Evolutionary conservation across 768 basidiomycete genomes (phyloP), one percentile per base, ranked within the genome.

Genomic region (Lentinus brumalis): DNA sequence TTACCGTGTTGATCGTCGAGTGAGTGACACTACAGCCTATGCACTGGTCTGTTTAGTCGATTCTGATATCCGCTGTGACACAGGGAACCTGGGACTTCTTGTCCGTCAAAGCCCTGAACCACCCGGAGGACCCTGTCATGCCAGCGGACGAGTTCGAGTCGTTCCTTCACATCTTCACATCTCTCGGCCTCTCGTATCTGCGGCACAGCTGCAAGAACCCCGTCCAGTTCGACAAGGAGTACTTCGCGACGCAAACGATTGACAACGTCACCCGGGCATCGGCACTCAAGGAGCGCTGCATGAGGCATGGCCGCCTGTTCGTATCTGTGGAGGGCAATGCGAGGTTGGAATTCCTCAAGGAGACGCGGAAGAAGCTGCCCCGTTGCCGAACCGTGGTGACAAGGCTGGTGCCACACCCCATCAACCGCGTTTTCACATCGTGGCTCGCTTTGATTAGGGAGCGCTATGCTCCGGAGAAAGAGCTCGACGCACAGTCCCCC

Each of bases 11-110:
- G 29, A 41, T 9, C 45, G 59, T 4, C 53, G 53, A 10, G 53
- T 54, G 5, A 32, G 18, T 21, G 40, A 53, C 32, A 38, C 39
- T 12, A 53, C 53, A 35, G 4, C 39, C 35, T 35, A 3, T 5
- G 5, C 29, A 5, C 21, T 21, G 14, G 8, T 18, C 29, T 5
- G 26, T 11, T 26, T 38, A 3, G 1, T 30, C 9, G 15, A n/a
- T 8, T 11, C 15, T 30, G 8, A 2, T 16, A 39, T 32, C 4
- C 12, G 2, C 16, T 18, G 10, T 3, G 7, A 5, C 14, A 10
- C 30, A 69, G 68, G 68, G 68, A 11, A 67, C 68, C 0, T 64
- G 60, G 66, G 60, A 60, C n/a, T 69, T 62, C 60, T 57, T 57
- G 38, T 65, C 68, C 8, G 57, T 51, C 14, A n/a, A 46, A 10